phyloP scores from a whole-genome alignment of 129 eudicot genomes.

The Chrysanthemum makinoi region DNA sequence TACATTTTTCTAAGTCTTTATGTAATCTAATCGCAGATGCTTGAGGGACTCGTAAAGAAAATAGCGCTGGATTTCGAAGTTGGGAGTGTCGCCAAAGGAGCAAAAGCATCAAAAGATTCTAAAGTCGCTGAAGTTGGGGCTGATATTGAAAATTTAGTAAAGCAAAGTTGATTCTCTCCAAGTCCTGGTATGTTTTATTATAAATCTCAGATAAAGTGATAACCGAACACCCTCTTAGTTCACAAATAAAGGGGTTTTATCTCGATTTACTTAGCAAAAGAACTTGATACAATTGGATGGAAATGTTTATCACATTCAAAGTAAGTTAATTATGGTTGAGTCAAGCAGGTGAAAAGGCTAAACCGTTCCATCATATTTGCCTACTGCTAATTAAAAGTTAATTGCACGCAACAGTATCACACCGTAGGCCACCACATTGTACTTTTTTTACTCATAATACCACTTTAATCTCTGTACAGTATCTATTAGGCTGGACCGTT shows the following conservation, averaged over 20 bases:
- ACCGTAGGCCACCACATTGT: no score
- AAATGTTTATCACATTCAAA: neutral
- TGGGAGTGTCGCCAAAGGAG: constrained; percentile 64
- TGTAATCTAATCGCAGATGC: constrained; percentile 52
- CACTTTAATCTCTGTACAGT: no score
- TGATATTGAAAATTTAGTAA: constrained; percentile 59
- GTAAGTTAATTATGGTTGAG: neutral
- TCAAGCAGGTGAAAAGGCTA: neutral
- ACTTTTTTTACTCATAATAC: no score
- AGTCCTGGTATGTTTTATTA: constrained; percentile 14
- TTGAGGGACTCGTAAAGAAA: constrained; percentile 72
- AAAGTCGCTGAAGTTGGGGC: constrained; percentile 86
- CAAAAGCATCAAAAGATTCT: constrained; percentile 78
- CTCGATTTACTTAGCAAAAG: neutral
- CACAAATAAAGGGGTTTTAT: neutral
- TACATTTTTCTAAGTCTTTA: neutral
- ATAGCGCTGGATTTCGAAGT: constrained; percentile 91
- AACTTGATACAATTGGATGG: neutral
- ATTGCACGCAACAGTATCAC: no score
- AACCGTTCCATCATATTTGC: neutral
- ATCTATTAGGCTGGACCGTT: no score
- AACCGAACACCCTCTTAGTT: neutral
- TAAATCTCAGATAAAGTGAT: neutral
- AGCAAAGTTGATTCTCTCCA: constrained; percentile 37
- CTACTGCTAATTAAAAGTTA: no score